Evolutionary conservation across 768 basidiomycete species (phyloP).

Genomic region (Agrocybe praecox): DNA sequence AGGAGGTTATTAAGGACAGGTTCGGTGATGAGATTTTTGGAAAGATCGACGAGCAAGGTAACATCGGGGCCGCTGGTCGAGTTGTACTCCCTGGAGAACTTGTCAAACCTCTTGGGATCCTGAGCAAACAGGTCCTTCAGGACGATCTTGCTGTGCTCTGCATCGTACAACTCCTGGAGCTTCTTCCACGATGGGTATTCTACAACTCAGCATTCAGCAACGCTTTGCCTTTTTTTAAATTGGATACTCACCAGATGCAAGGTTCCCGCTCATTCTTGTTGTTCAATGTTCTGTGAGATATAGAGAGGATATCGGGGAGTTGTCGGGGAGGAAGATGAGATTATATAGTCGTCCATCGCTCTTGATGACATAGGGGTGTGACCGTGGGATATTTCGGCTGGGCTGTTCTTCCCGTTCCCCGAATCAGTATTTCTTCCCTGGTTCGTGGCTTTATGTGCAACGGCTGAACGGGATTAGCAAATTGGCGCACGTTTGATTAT

Average conservation of each 20-base stretch:
- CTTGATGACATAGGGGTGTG: no score
- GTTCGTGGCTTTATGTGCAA: no score
- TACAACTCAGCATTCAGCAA: conserved; percentile 29
- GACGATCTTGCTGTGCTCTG: conserved; percentile 70
- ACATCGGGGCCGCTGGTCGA: conserved; percentile 66
- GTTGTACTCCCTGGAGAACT: conserved; percentile 79
- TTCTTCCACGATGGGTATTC: conserved; percentile 92
- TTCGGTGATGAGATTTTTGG: conserved; percentile 93
- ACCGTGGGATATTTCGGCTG: no score
- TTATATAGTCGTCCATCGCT: no score
- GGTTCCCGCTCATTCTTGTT: conserved; percentile 59
- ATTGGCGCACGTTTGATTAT: neutral
- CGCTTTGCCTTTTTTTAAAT: neutral
- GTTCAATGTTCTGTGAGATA: no score
- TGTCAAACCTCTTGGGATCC: conserved; percentile 85
- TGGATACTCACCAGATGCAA: conserved; percentile 52
- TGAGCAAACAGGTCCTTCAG: conserved; percentile 92
- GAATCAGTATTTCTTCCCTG: no score
- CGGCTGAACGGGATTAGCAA: no score
- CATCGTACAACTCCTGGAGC: conserved; percentile 82
- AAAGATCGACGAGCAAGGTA: conserved; percentile 92
- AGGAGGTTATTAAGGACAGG: conserved; percentile 81
- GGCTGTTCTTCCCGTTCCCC: no score
- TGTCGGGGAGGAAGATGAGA: no score
- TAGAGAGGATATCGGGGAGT: no score